Evolutionary conservation across 352 stramenopile species (phyloP).

Genomic region (Globisporangium recalcitrans): DNA sequence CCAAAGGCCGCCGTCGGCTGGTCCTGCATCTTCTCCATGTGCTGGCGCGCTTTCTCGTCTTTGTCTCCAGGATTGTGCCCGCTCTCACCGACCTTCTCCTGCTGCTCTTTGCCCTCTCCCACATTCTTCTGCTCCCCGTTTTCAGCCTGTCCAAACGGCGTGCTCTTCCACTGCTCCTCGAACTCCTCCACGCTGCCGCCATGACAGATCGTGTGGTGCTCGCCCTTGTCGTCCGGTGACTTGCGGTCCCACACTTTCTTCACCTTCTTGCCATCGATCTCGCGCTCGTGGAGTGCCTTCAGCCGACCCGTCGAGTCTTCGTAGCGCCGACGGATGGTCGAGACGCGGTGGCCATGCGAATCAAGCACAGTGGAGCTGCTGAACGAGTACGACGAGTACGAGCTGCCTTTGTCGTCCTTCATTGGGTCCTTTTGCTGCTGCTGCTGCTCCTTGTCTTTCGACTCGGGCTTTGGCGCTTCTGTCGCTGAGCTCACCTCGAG

Average conservation of each 20-base stretch:
- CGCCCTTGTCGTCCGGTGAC: slow-evolving; percentile 56
- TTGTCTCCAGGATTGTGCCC: slow-evolving; percentile 16
- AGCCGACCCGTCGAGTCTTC: not conserved
- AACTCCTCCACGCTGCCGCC: slow-evolving; percentile 46
- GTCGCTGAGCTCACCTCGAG: not conserved
- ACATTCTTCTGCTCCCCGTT: slow-evolving; percentile 19
- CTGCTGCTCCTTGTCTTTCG: not conserved
- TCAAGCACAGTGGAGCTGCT: not conserved
- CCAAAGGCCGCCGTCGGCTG: slow-evolving; percentile 2
- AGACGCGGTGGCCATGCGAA: not conserved
- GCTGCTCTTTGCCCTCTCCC: not conserved
- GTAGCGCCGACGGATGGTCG: not conserved
- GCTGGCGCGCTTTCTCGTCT: slow-evolving; percentile 12
- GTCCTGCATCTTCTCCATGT: slow-evolving; percentile 14
- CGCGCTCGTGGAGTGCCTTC: not conserved
- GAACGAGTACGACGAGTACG: not conserved
- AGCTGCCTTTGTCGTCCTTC: not conserved
- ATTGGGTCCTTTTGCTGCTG: not conserved
- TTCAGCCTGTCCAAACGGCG: slow-evolving; percentile 53
- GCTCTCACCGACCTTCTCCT: not conserved
- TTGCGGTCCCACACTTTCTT: not conserved
- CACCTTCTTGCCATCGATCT: not conserved
- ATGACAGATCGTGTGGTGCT: slow-evolving; percentile 44
- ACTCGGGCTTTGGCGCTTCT: not conserved
- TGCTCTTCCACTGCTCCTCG: slow-evolving; percentile 56